Percentiles rank a stretch among this genome's conserved stretches.
Evolutionary conservation across 192 early-diverging fungal species (phyloP).

Genomic region (Chytriomyces sp.): DNA sequence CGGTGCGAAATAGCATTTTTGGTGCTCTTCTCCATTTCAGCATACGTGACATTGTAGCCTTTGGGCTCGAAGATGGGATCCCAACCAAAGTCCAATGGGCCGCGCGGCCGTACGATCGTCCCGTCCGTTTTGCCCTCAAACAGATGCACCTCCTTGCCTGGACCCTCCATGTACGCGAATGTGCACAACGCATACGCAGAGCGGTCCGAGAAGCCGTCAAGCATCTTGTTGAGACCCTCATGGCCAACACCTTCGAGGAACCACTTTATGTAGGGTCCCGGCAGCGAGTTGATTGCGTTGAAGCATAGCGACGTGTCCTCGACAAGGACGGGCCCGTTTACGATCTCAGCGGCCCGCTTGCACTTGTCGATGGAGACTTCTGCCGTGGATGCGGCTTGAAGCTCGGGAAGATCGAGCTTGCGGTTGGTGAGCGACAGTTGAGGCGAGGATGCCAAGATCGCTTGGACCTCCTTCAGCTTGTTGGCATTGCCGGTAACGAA

Average conservation of each 20-base stretch:
- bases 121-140: conserved; percentile 89
- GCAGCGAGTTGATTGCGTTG: conserved; percentile 84
- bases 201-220: conserved; percentile 65
- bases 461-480: conserved; percentile 88
- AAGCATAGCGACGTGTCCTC: conserved; percentile 96
- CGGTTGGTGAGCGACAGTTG: conserved; percentile 68
- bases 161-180: conserved; percentile 82
- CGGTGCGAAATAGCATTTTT: conserved; percentile 95
- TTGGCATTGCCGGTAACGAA: conserved; percentile 98
- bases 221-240: conserved; percentile 80
- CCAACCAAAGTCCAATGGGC: conserved; percentile 90
- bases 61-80: conserved; percentile 93
- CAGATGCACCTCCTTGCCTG: conserved; percentile 66
- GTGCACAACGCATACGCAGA: conserved; percentile 86
- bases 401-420: conserved; percentile 86
- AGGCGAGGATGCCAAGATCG: conserved; percentile 59
- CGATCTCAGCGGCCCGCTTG: conserved; percentile 62
- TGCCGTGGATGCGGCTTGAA: conserved; percentile 77
- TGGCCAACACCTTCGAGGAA: conserved; percentile 82
- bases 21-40: conserved; percentile 78
- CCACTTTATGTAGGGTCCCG: conserved; percentile 97
- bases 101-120: conserved; percentile 81
- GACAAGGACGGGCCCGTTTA: conserved; percentile 59
- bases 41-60: conserved; percentile 66
- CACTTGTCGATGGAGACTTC: conserved; percentile 83